Evolutionary conservation across 169 alveolate species (phyloP).

Genomic region (Cryptosporidium sp.): DNA sequence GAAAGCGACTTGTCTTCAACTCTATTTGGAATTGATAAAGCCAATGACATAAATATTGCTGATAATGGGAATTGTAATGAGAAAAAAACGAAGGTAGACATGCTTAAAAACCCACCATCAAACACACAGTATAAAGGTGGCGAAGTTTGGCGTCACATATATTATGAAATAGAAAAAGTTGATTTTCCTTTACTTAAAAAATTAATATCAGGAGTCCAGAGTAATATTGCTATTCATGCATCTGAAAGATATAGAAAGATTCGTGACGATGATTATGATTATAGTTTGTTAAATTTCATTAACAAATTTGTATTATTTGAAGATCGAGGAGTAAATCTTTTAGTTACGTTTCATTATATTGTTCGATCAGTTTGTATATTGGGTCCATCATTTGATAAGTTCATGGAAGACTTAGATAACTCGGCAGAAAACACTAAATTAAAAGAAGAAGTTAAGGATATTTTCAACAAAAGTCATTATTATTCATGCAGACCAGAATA

Average conservation of each 20-base stretch:
- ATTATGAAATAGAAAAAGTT: constrained; percentile 27
- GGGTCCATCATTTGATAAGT: constrained; percentile 27
- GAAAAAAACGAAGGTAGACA: constrained; percentile 44
- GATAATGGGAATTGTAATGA: constrained; percentile 8
- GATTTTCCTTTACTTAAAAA: constrained; percentile 21
- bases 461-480: constrained; percentile 18
- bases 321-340: constrained; percentile 44
- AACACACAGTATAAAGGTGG: constrained; percentile 66
- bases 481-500: constrained; percentile 42
- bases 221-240: constrained; percentile 73
- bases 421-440: constrained; percentile 8
- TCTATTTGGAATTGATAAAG: constrained; percentile 56
- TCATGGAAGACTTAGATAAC: constrained; percentile 35
- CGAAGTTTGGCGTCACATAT: constrained; percentile 42
- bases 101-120: constrained; percentile 66
- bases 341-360: constrained; percentile 53
- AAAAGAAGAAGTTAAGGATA: constrained; percentile 6
- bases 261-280: constrained; percentile 21
- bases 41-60: not conserved
- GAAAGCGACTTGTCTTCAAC: constrained; percentile 67
- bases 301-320: constrained; percentile 52
- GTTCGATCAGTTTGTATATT: constrained; percentile 40
- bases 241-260: constrained; percentile 57
- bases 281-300: constrained; percentile 56
- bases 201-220: constrained; percentile 59